Percentiles rank a stretch among this genome's conserved stretches.
phyloP scores from a whole-genome alignment of 495 filamentous ascomycete genomes.

The Xylaria sp. region DNA sequence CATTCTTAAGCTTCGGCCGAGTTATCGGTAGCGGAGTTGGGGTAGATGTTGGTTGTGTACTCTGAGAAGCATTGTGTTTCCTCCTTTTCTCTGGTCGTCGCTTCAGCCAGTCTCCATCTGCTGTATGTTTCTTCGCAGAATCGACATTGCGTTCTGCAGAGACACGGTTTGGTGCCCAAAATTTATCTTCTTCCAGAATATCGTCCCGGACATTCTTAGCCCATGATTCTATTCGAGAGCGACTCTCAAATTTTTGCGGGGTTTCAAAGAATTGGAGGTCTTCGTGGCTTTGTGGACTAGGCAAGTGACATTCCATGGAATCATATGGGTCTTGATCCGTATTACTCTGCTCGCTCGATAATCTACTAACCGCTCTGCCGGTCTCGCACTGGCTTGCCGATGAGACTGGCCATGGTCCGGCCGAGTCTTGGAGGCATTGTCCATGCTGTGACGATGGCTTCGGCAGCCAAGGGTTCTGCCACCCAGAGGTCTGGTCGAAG shows the following conservation, averaged over 20 bases:
- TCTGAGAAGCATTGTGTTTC: slow-evolving; percentile 30
- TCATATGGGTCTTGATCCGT: slow-evolving; percentile 24
- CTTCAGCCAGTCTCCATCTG: slow-evolving; percentile 36
- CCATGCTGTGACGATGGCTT: slow-evolving; percentile 28
- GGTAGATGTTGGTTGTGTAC: slow-evolving; percentile 25
- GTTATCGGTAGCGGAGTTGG: slow-evolving; percentile 30
- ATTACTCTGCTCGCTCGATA: slow-evolving; percentile 17
- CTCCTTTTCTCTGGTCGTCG: slow-evolving; percentile 34
- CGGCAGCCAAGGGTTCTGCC: slow-evolving; percentile 71
- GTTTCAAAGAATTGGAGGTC: slow-evolving; percentile 25
- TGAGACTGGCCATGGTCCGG: not conserved
- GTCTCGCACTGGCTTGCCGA: not conserved
- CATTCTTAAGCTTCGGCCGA: not conserved
- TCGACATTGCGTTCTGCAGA: not conserved
- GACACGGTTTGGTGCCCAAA: slow-evolving; percentile 38
- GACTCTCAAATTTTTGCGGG: slow-evolving; percentile 21
- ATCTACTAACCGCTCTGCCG: not conserved
- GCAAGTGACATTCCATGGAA: slow-evolving; percentile 38
- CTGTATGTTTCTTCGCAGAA: slow-evolving; percentile 32
- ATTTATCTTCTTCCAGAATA: slow-evolving; percentile 33
- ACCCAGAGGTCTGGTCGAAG: slow-evolving; percentile 61
- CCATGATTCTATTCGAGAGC: slow-evolving; percentile 37
- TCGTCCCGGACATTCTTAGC: slow-evolving; percentile 28
- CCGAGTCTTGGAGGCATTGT: slow-evolving; percentile 23
- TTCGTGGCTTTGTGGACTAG: slow-evolving; percentile 39